Evolutionary conservation across 306 rosid species (phyloP).

Genomic region (Carpinus fangiana): DNA sequence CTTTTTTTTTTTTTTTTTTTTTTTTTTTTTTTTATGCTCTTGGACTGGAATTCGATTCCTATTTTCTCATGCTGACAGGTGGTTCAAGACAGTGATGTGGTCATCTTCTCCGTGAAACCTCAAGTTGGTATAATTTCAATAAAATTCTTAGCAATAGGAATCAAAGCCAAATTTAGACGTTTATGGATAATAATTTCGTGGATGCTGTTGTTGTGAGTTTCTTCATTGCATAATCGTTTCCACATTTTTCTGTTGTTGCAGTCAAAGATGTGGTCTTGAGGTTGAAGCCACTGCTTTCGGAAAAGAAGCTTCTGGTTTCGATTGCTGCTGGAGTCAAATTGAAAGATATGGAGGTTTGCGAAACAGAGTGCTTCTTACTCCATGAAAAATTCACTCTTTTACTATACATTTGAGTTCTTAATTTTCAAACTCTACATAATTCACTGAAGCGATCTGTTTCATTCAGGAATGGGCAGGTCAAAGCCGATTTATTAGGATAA

Average conservation of each 20-base stretch:
- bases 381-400: not conserved
- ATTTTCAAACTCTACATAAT: not conserved
- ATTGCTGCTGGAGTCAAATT: conserved; percentile 92
- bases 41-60: no score
- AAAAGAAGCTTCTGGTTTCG: conserved; percentile 85
- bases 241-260: conserved; percentile 35
- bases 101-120: conserved; percentile 90
- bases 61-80: conserved; percentile 43
- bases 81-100: conserved; percentile 71
- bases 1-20: not conserved
- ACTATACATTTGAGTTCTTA: conserved; percentile 6
- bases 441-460: conserved; percentile 9
- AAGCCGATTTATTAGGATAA: conserved; percentile 69
- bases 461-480: conserved; percentile 82
- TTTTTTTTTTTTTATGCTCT: not conserved
- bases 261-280: conserved; percentile 61
- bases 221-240: not conserved
- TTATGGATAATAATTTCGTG: not conserved
- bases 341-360: conserved; percentile 84
- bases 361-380: not conserved
- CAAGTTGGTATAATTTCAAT: conserved; percentile 57
- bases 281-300: conserved; percentile 63
- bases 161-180: not conserved
- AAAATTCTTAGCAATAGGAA: not conserved
- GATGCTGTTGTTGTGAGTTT: not conserved